A percentile compares a stretch with the other conserved stretches of the same genome.
Evolutionary conservation across 345 rosid genomes (phyloP).

Genomic region (Populus alba): DNA sequence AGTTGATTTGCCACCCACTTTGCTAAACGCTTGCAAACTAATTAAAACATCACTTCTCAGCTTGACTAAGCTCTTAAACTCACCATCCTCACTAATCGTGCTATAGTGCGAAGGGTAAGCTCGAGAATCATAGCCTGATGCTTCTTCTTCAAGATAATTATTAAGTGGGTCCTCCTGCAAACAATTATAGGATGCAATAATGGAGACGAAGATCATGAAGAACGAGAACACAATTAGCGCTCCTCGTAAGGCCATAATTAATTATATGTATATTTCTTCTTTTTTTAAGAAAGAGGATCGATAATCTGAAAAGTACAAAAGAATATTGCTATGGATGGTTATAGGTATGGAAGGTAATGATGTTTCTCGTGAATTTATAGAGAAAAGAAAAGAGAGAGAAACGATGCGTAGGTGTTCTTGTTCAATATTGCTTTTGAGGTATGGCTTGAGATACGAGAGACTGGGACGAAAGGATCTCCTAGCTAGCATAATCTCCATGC

Average conservation of each 20-base stretch:
- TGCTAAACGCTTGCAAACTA: slow-evolving; percentile 12
- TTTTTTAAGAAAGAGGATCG: neutral
- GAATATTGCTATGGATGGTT: neutral
- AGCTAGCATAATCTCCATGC: neutral
- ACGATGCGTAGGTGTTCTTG: slow-evolving; percentile 10
- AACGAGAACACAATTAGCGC: neutral
- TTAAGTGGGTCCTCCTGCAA: slow-evolving; percentile 18
- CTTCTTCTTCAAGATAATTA: slow-evolving; percentile 21
- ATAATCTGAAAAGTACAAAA: neutral
- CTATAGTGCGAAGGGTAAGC: slow-evolving; percentile 28
- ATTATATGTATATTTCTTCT: slow-evolving; percentile 1
- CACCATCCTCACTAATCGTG: slow-evolving; percentile 15
- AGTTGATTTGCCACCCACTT: slow-evolving; percentile 9
- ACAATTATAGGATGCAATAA: slow-evolving; percentile 9
- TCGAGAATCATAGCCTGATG: slow-evolving; percentile 17
- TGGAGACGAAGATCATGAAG: neutral
- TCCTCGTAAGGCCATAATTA: slow-evolving; percentile 24
- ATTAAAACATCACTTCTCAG: slow-evolving; percentile 1
- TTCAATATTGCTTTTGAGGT: slow-evolving; percentile 12
- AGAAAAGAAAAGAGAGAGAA: neutral
- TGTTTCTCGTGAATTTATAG: slow-evolving; percentile 37
- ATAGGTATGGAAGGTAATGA: slow-evolving; percentile 16
- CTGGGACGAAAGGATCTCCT: slow-evolving; percentile 40
- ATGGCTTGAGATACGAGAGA: slow-evolving; percentile 33
- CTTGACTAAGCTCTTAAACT: slow-evolving; percentile 25